Evolutionary conservation across 306 rosid species (phyloP).

Genomic region (Biancaea sappan): DNA sequence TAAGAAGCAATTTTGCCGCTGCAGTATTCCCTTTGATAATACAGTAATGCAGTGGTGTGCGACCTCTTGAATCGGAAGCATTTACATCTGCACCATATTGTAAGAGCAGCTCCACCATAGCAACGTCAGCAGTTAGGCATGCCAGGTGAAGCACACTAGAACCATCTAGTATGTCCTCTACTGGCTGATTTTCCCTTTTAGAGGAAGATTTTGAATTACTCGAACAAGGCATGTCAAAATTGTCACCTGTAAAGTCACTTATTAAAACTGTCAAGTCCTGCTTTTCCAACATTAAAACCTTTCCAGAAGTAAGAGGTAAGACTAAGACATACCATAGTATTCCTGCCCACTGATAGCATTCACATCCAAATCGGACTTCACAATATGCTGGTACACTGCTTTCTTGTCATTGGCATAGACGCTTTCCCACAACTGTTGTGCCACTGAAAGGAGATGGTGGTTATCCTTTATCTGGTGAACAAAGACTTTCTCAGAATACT

Average conservation of each 20-base stretch:
- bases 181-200: constrained; percentile 40
- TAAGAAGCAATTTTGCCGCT: constrained; percentile 58
- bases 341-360: constrained; percentile 46
- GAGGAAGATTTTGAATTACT: constrained; percentile 37
- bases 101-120: constrained; percentile 81
- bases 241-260: constrained; percentile 43
- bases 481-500: constrained; percentile 71
- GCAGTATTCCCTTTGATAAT: constrained; percentile 47
- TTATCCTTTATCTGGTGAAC: constrained; percentile 42
- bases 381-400: constrained; percentile 62
- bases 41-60: constrained; percentile 71
- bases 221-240: constrained; percentile 45
- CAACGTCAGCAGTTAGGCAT: constrained; percentile 63
- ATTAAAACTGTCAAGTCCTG: constrained; percentile 11
- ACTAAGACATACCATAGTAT: constrained; percentile 46
- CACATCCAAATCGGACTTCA: constrained; percentile 55
- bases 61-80: constrained; percentile 59
- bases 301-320: constrained; percentile 25
- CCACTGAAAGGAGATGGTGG: constrained; percentile 34
- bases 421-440: constrained; percentile 59
- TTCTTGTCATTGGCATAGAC: constrained; percentile 67
- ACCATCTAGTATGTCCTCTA: constrained; percentile 43
- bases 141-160: constrained; percentile 77
- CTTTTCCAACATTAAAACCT: constrained; percentile 28
- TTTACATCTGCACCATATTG: constrained; percentile 76